Evolutionary conservation across 306 rosid species (phyloP), one percentile per base, ranked within the genome.

Genomic region (Prosopis cineraria): DNA sequence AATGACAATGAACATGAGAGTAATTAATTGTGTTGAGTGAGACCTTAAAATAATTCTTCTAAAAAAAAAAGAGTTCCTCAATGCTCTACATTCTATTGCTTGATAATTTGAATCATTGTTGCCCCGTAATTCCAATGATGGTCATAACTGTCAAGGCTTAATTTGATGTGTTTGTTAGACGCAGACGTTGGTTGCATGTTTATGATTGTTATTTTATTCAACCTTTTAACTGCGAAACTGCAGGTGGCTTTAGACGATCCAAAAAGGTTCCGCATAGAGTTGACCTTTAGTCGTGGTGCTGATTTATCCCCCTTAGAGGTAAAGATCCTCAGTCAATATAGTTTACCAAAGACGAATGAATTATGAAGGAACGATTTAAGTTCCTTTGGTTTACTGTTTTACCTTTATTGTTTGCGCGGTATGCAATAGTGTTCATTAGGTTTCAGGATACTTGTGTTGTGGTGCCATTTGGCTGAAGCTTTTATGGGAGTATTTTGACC

Each of bases 201-300:
- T 60, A 16, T 31, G 24, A 30, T 60, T 64, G 33, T 67, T 67
- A 20, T 40, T 24, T 12, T 67, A 67, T 11, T 22, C 33, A 67
- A 67, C n/a, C 10, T 40, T 67, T 22, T 45, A 34, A 44, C 52
- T 20, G 13, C 22, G 33, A 12, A 39, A 67, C 52, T 39, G 31
- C 52, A 67, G 99, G 98, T 93, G 63, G 81, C 93, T 69, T 80
- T 91, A 77, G 98, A 95, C 80, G 98, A 95, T 82, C 93, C 99
- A 37, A 86, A 79, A 86, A 85, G 90, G 85, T 93, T 87, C 81
- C 97, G 98, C 22, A 71, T 95, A 52, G 98, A 94, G 81, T 72
- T 94, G 88, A 89, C 97, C 41, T 94, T 85, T 72, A 94, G 98
- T 83, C 94, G 97, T 41, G 97, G 98, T 67, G 97, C 98, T 22